Evolutionary conservation across 2,329 filamentous ascomycete genomes (phyloP).

Genomic region (Coniochaeta sp.): DNA sequence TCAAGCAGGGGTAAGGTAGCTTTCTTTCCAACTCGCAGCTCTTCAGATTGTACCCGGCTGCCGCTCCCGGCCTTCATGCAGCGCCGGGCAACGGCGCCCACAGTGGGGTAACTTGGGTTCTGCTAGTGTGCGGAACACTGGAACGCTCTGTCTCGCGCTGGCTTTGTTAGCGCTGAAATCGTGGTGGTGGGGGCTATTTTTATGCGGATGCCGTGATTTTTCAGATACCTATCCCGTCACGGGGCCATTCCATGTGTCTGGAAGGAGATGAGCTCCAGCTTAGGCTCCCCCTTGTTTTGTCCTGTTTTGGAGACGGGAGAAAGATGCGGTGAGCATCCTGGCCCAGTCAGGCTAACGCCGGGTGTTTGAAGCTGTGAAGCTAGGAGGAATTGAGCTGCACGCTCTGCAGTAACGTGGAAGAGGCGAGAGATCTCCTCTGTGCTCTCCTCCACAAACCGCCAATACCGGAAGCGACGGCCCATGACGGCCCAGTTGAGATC

Average conservation of each 20-base stretch:
- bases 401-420: neutral
- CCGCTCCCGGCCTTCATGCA: neutral
- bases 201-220: neutral
- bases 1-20: conserved; percentile 1
- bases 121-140: no score
- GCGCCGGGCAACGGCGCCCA: neutral
- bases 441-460: no score
- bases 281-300: no score
- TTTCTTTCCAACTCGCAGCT: neutral
- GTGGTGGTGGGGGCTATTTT: neutral
- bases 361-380: neutral
- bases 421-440: no score
- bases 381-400: neutral
- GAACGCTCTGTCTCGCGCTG: neutral
- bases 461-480: no score
- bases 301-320: no score
- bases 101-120: neutral
- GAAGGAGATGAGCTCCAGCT: no score
- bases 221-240: neutral
- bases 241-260: neutral
- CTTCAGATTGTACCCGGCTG: neutral
- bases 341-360: neutral
- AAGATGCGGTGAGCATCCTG: neutral
- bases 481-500: no score
- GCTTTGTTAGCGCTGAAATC: neutral